Conservation (phyloP, 495 filamentous ascomycete genomes). For the Penicillium egyptiacum region DNA sequence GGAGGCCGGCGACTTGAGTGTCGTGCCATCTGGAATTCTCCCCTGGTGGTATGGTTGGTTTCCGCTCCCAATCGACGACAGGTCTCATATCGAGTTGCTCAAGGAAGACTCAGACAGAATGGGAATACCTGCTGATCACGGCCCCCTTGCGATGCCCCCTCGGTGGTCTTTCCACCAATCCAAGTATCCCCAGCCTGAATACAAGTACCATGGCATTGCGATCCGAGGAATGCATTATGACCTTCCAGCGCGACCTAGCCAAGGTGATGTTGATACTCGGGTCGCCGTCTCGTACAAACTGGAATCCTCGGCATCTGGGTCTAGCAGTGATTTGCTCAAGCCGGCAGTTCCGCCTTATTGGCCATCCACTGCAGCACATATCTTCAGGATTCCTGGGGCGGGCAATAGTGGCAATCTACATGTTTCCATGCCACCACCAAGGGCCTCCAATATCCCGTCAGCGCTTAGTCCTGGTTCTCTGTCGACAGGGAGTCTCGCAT, state of each 20-base stretch:
- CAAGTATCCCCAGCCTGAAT: background rate
- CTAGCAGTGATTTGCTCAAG: slow-evolving; percentile 27
- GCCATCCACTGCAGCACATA: slow-evolving; percentile 45
- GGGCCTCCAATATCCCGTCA: slow-evolving; percentile 19
- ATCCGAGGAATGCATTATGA: background rate
- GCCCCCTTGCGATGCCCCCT: slow-evolving; percentile 1
- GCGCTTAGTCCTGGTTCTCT: slow-evolving; percentile 36
- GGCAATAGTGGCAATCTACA: slow-evolving; percentile 35
- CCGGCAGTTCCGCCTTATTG: slow-evolving; percentile 36
- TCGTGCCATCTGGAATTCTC: slow-evolving; percentile 5
- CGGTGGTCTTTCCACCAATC: slow-evolving; percentile 6
- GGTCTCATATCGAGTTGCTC: slow-evolving; percentile 4
- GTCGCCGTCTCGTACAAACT: background rate
- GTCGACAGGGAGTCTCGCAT: slow-evolving; percentile 33
- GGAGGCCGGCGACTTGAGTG: background rate
- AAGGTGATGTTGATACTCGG: slow-evolving; percentile 20
- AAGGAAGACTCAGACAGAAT: slow-evolving; percentile 1
- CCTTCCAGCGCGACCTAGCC: background rate
- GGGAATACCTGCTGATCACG: slow-evolving; percentile 7
- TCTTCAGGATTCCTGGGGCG: slow-evolving; percentile 30
- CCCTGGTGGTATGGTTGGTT: slow-evolving; percentile 10
- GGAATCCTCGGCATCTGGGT: slow-evolving; percentile 18
- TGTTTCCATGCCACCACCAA: slow-evolving; percentile 42
- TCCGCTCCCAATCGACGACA: background rate
- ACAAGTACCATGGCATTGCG: background rate